Percentiles rank a stretch among this genome's conserved stretches.
Evolutionary conservation across 768 basidiomycete species (phyloP).

Genomic region (Trametes elegans): DNA sequence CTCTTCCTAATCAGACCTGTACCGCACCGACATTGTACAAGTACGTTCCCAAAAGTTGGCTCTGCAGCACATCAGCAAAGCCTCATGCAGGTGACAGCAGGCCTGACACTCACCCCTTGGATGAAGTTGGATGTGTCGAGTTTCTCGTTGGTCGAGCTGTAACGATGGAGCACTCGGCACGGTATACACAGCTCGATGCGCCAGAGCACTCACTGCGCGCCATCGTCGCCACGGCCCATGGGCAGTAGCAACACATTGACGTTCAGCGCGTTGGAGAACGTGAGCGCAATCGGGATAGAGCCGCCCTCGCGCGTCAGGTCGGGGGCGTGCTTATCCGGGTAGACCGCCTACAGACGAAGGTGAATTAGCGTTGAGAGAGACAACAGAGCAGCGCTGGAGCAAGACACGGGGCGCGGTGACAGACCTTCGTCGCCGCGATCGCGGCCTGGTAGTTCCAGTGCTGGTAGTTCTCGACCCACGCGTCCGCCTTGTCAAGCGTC

Average conservation of each 20-base stretch:
- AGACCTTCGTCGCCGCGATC: slow-evolving; percentile 73
- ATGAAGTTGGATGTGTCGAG: slow-evolving; percentile 89
- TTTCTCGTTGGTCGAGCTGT: slow-evolving; percentile 92
- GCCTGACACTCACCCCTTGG: slow-evolving; percentile 61
- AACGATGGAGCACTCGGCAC: not conserved
- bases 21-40: slow-evolving; percentile 59
- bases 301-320: slow-evolving; percentile 92
- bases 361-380: not conserved
- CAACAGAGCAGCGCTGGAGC: too few species aligned
- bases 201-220: slow-evolving; percentile 69
- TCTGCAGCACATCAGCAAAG: slow-evolving; percentile 34
- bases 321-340: slow-evolving; percentile 70
- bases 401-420: too few species aligned
- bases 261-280: slow-evolving; percentile 84
- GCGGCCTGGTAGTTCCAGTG: slow-evolving; percentile 97
- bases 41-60: slow-evolving; percentile 80
- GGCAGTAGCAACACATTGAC: slow-evolving; percentile 89
- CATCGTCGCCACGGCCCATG: slow-evolving; percentile 94
- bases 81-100: not conserved
- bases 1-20: not conserved
- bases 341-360: slow-evolving; percentile 42
- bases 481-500: slow-evolving; percentile 79
- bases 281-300: slow-evolving; percentile 90
- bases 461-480: slow-evolving; percentile 81
- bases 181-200: not conserved